Conservation (phyloP, 257 asterid species). For the Gardenia jasminoides region DNA sequence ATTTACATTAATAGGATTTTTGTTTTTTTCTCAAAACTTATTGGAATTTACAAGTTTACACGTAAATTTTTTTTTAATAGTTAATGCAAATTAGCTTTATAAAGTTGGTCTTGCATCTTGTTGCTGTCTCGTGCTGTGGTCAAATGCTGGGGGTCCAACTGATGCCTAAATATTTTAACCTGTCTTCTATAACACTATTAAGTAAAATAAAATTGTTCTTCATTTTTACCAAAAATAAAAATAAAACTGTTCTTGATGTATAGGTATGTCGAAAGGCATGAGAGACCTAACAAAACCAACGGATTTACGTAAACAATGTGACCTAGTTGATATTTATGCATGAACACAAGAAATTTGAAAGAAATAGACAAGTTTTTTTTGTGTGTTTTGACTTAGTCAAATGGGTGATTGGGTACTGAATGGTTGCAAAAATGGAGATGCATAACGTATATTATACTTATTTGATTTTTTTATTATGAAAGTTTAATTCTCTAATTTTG, state of each 20-base stretch:
- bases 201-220: neutral
- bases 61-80: constrained; percentile 11
- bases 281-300: constrained; percentile 3
- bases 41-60: constrained; percentile 15
- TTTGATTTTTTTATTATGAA: too few species aligned
- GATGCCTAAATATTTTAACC: neutral
- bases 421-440: too few species aligned
- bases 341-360: neutral
- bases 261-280: too few species aligned
- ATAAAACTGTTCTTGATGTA: too few species aligned
- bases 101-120: neutral
- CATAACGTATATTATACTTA: too few species aligned
- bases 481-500: too few species aligned
- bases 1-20: constrained; percentile 2
- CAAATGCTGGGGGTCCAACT: constrained; percentile 18
- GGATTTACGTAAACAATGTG: neutral
- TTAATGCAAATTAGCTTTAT: neutral
- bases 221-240: neutral
- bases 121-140: constrained; percentile 6
- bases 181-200: neutral
- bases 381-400: too few species aligned
- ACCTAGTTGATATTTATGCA: too few species aligned
- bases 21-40: constrained; percentile 11
- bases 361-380: neutral
- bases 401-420: too few species aligned